These are phyloP conservation scores for Pyrus communis DNA, from an alignment of 306 rosid species.

Conservation along the genomic window DNA sequence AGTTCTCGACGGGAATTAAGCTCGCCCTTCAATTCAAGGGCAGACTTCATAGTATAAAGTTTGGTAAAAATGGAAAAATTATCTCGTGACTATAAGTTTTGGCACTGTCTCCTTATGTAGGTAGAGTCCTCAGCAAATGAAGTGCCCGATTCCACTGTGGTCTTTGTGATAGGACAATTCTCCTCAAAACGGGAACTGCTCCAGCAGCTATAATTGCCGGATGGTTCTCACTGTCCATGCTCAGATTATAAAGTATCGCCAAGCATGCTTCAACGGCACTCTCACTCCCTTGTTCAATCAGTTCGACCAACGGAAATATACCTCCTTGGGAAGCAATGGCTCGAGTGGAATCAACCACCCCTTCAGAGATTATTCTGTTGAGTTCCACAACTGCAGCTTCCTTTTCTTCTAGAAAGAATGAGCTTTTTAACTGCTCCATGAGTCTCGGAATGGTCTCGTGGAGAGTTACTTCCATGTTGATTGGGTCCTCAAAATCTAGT, in stretches of 20 bases:
- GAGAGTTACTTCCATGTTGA: conserved; percentile 64
- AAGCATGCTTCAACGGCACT: conserved; percentile 61
- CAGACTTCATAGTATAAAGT: background rate
- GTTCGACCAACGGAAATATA: conserved; percentile 50
- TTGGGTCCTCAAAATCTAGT: conserved; percentile 26
- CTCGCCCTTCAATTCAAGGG: background rate
- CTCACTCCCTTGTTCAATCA: conserved; percentile 75
- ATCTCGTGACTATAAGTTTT: background rate
- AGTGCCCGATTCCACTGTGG: conserved; percentile 76
- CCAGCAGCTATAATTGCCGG: conserved; percentile 63
- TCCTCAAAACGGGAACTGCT: conserved; percentile 51
- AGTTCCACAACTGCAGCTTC: conserved; percentile 73
- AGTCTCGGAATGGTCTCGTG: conserved; percentile 83
- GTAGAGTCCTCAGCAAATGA: conserved; percentile 60
- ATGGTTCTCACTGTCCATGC: conserved; percentile 80
- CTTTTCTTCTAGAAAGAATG: conserved; percentile 44
- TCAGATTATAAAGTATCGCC: conserved; percentile 61
- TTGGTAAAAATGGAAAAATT: background rate
- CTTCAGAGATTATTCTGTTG: conserved; percentile 72
- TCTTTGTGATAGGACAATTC: conserved; percentile 52
- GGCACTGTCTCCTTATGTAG: conserved; percentile 20
- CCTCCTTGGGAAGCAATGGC: conserved; percentile 58
- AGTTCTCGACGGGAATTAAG: background rate
- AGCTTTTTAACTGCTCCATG: conserved; percentile 51
- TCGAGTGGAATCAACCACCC: conserved; percentile 49